Conservation (phyloP, 768 basidiomycete species). For the Termitomyces sp. region DNA sequence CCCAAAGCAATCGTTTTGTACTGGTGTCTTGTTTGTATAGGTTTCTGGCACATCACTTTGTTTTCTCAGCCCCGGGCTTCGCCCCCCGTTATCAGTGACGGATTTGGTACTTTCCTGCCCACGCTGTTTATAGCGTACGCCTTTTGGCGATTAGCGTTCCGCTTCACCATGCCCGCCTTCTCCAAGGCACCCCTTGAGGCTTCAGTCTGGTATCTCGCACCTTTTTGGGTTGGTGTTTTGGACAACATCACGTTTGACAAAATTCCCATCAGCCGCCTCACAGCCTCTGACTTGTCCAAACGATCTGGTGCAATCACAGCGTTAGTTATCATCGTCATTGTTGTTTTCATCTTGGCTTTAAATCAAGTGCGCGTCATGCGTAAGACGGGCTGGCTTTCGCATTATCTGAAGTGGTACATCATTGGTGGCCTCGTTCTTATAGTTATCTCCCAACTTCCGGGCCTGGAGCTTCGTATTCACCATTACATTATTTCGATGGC, state of each 20-base stretch:
- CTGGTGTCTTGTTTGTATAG: slow-evolving; percentile 78
- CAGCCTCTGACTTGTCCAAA: slow-evolving; percentile 57
- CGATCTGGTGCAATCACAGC: slow-evolving; percentile 64
- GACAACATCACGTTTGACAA: slow-evolving; percentile 65
- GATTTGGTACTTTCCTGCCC: slow-evolving; percentile 75
- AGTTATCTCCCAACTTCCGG: slow-evolving; percentile 65
- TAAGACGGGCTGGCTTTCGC: slow-evolving; percentile 78
- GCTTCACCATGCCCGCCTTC: slow-evolving; percentile 71
- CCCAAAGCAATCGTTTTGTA: slow-evolving; percentile 63
- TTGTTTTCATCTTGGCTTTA: slow-evolving; percentile 51
- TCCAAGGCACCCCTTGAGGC: slow-evolving; percentile 64
- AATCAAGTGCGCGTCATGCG: slow-evolving; percentile 83
- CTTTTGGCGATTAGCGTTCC: slow-evolving; percentile 73
- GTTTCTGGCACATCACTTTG: slow-evolving; percentile 80
- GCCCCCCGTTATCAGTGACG: slow-evolving; percentile 66
- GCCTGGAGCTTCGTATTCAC: slow-evolving; percentile 65
- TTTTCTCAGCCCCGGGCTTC: slow-evolving; percentile 68
- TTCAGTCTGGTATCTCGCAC: slow-evolving; percentile 65
- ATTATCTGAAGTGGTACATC: slow-evolving; percentile 72
- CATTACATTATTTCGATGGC: slow-evolving; percentile 78
- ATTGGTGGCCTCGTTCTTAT: slow-evolving; percentile 59
- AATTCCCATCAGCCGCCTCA: slow-evolving; percentile 76
- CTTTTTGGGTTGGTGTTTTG: slow-evolving; percentile 76
- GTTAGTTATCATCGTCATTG: slow-evolving; percentile 60
- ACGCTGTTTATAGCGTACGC: slow-evolving; percentile 71